phyloP scores from a whole-genome alignment of 768 basidiomycete genomes.

The Boletus subcaerulescens region DNA sequence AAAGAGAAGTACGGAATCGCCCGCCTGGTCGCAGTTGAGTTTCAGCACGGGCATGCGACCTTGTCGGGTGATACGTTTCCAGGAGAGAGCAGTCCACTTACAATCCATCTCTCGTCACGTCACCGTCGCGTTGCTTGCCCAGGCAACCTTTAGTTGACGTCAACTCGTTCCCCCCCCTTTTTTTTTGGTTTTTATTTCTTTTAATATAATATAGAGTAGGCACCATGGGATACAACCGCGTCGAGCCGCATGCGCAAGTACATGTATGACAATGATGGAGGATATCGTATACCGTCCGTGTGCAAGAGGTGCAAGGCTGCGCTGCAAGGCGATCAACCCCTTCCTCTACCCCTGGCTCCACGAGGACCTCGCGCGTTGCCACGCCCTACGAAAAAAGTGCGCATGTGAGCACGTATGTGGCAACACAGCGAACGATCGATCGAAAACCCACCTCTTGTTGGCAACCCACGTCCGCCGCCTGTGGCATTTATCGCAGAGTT shows the following conservation, averaged over 20 bases:
- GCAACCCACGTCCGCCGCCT: slow-evolving; percentile 38
- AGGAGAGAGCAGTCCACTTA: not conserved
- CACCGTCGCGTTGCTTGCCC: too few relatives aligned
- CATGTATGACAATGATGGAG: not conserved
- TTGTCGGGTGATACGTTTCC: not conserved
- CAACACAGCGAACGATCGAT: not conserved
- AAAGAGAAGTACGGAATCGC: not conserved
- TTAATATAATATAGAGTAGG: too few relatives aligned
- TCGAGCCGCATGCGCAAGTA: not conserved
- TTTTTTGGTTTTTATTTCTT: too few relatives aligned
- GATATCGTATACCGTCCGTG: slow-evolving; percentile 1
- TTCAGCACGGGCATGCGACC: not conserved
- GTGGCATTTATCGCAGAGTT: not conserved
- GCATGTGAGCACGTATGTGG: not conserved
- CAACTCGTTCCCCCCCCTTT: not conserved
- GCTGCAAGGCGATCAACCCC: slow-evolving; percentile 21
- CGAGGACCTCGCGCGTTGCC: slow-evolving; percentile 28
- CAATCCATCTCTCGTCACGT: too few relatives aligned
- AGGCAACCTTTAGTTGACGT: too few relatives aligned
- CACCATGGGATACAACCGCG: not conserved
- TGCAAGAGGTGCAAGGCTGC: not conserved
- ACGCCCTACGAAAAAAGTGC: slow-evolving; percentile 19
- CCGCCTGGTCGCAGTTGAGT: not conserved
- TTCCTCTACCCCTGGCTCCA: slow-evolving; percentile 31
- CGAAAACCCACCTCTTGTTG: slow-evolving; percentile 35